Evolutionary conservation across 768 basidiomycete genomes (phyloP).

Genomic region (Tylopilus plumbeoviolaceoides): DNA sequence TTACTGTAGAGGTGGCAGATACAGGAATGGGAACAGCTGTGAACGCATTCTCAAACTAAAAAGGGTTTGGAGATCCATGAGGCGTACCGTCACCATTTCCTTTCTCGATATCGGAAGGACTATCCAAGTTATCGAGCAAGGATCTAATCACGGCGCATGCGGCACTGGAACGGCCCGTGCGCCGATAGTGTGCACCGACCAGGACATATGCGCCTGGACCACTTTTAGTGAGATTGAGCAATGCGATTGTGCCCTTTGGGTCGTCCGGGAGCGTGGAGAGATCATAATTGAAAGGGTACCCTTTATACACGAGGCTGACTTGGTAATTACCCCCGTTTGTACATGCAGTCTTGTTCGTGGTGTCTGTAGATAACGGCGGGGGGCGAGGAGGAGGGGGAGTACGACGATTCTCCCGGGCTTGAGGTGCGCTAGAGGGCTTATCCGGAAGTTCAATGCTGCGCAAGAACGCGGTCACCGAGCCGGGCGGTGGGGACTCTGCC

Average conservation of each 20-base stretch:
- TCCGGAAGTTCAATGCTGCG: constrained; percentile 23
- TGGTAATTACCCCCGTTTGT: constrained; percentile 10
- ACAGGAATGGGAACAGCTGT: constrained; percentile 8
- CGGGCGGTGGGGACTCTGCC: constrained; percentile 10
- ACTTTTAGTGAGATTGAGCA: constrained; percentile 26
- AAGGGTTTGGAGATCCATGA: constrained; percentile 6
- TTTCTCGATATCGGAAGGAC: constrained; percentile 11
- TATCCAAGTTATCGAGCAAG: constrained; percentile 16
- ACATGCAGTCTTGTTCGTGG: background rate
- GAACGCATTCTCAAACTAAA: constrained; percentile 12
- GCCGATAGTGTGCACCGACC: constrained; percentile 31
- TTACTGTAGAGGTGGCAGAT: constrained; percentile 7
- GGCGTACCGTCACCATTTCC: constrained; percentile 26
- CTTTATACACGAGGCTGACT: constrained; percentile 25
- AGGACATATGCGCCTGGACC: constrained; percentile 32
- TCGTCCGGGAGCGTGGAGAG: constrained; percentile 29
- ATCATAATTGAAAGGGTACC: constrained; percentile 27
- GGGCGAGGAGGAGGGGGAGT: constrained; percentile 8
- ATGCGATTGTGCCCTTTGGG: constrained; percentile 23
- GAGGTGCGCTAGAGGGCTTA: constrained; percentile 8
- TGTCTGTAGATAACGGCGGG: constrained; percentile 12
- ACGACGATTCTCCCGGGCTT: constrained; percentile 7
- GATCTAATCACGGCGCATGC: constrained; percentile 27
- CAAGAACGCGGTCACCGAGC: constrained; percentile 23
- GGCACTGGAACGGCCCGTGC: constrained; percentile 30